Percentiles rank a stretch among this genome's conserved stretches.
Conservation (phyloP, 2,329 filamentous ascomycete species). For the Cladophialophora carrionii region DNA sequence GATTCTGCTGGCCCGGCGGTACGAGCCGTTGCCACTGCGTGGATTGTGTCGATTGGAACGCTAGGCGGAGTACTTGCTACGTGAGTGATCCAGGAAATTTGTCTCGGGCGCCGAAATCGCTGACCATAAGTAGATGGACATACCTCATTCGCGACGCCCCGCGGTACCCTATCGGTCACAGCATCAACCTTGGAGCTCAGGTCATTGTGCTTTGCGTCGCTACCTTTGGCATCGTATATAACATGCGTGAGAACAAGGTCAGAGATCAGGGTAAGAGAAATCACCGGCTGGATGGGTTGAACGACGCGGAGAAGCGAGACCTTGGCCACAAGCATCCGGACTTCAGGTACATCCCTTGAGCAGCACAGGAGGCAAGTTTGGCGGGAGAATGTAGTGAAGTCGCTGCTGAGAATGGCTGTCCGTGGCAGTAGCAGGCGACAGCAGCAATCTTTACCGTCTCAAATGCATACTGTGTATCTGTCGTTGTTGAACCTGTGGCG, state of each 20-base stretch:
- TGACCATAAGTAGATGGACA: conserved; percentile 30
- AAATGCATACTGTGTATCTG: neutral
- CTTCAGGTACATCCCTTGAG: conserved; percentile 26
- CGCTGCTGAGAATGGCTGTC: neutral
- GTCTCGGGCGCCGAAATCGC: conserved; percentile 52
- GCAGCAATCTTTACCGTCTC: neutral
- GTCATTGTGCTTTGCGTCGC: conserved; percentile 29
- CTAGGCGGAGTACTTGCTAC: conserved; percentile 77
- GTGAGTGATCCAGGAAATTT: conserved; percentile 48
- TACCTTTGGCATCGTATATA: conserved; percentile 31
- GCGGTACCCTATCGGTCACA: conserved; percentile 57
- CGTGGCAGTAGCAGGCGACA: neutral
- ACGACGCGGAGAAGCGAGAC: conserved; percentile 39
- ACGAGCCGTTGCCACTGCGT: conserved; percentile 70
- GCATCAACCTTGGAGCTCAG: conserved; percentile 51
- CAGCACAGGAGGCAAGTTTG: neutral
- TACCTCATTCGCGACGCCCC: conserved; percentile 49
- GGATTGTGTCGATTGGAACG: conserved; percentile 79
- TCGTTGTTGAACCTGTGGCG: neutral
- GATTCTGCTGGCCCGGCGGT: conserved; percentile 64
- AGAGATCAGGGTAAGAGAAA: conserved; percentile 39
- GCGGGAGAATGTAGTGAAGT: neutral
- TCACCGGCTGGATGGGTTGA: conserved; percentile 44
- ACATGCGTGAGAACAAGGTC: conserved; percentile 42
- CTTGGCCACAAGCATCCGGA: conserved; percentile 43